A percentile compares a stretch with the other conserved stretches of the same genome.
Conservation (phyloP, 2,329 filamentous ascomycete species). For the Orbilia ellipsospora region DNA sequence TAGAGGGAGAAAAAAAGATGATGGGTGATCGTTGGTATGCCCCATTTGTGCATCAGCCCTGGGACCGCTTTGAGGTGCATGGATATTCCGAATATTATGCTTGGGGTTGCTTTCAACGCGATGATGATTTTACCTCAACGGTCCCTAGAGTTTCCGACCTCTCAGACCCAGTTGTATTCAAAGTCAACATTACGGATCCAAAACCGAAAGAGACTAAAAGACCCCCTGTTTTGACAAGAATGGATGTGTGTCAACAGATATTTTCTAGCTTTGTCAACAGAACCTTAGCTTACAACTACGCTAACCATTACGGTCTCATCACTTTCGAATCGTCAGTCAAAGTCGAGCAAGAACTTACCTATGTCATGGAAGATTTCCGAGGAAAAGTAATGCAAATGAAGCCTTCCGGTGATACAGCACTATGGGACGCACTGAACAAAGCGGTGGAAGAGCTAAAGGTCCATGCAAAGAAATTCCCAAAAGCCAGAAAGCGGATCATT, state of each 20-base stretch:
- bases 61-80: too few relatives aligned
- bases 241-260: conserved; percentile 62
- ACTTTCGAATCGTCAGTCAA: conserved; percentile 60
- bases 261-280: conserved; percentile 62
- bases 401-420: conserved; percentile 60
- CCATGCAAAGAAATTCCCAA: conserved; percentile 60
- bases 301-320: conserved; percentile 61
- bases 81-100: too few relatives aligned
- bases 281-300: conserved; percentile 62
- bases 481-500: conserved; percentile 60
- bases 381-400: conserved; percentile 60
- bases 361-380: conserved; percentile 62
- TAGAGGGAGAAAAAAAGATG: too few relatives aligned
- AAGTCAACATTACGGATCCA: conserved; percentile 57
- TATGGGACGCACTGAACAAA: conserved; percentile 62
- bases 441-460: conserved; percentile 60
- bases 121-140: background rate
- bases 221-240: conserved; percentile 21
- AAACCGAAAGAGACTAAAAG: background rate
- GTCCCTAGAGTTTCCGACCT: background rate
- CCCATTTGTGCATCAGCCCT: too few relatives aligned
- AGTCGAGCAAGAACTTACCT: conserved; percentile 60
- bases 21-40: too few relatives aligned
- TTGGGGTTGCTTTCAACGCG: too few relatives aligned
- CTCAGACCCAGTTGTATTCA: conserved; percentile 20